A percentile compares a stretch with the other conserved stretches of the same genome.
phyloP scores from a whole-genome alignment of 164 flowering plant genomes.

The Vitis rotundifolia region DNA sequence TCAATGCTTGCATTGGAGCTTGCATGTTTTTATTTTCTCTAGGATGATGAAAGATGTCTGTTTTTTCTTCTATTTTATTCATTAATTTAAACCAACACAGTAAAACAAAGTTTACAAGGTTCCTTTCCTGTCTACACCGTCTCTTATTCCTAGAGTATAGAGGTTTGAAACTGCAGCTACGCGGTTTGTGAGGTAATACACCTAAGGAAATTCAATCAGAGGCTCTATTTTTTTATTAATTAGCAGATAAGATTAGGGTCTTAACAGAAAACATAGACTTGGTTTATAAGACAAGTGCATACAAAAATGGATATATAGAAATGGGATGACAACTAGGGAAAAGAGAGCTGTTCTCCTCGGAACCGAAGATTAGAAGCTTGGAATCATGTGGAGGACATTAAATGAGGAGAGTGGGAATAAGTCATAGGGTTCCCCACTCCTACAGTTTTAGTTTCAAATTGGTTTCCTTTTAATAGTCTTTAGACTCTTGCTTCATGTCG shows the following conservation, averaged over 20 bases:
- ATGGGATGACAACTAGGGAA: slow-evolving; percentile 35
- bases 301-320: neutral
- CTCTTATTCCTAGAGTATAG: neutral
- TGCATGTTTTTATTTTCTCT: slow-evolving; percentile 40
- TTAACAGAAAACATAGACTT: slow-evolving; percentile 15
- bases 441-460: slow-evolving; percentile 27
- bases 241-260: neutral
- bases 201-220: slow-evolving; percentile 14
- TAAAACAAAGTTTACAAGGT: slow-evolving; percentile 25
- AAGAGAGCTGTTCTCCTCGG: slow-evolving; percentile 53
- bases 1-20: slow-evolving; percentile 48
- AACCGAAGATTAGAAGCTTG: slow-evolving; percentile 57
- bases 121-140: slow-evolving; percentile 20
- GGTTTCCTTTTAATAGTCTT: slow-evolving; percentile 28
- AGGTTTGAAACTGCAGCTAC: slow-evolving; percentile 14
- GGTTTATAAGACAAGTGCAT: slow-evolving; percentile 16
- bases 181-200: slow-evolving; percentile 26
- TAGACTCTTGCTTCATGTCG: slow-evolving; percentile 43
- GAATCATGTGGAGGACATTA: slow-evolving; percentile 75
- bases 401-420: slow-evolving; percentile 37
- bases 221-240: slow-evolving; percentile 11
- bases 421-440: slow-evolving; percentile 37
- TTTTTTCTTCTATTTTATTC: slow-evolving; percentile 28
- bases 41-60: slow-evolving; percentile 59
- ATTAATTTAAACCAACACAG: slow-evolving; percentile 20